A percentile compares a stretch with the other conserved stretches of the same genome.
These are phyloP conservation scores for Sergeia podlipaevii DNA, from an alignment of 208 protist genomes.

Conservation along the genomic window DNA sequence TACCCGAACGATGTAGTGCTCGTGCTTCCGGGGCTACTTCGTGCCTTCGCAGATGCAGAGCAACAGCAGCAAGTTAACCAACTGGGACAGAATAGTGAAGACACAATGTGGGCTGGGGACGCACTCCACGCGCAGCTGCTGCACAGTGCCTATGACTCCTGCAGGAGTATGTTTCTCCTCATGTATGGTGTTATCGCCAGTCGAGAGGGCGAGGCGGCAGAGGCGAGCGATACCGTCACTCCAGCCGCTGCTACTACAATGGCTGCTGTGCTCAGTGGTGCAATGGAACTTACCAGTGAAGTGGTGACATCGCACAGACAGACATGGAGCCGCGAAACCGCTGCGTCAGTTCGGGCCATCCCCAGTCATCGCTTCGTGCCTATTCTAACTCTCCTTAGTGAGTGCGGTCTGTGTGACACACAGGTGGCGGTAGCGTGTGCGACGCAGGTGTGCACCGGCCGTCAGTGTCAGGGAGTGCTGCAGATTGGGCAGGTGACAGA, in stretches of 20 bases:
- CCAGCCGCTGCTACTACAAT: slow-evolving; percentile 1
- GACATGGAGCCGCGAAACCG: too few relatives aligned
- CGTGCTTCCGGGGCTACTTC: slow-evolving; percentile 38
- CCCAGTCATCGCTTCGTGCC: slow-evolving; percentile 41
- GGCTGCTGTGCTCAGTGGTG: too few relatives aligned
- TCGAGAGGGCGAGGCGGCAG: not conserved
- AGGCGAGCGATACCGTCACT: not conserved
- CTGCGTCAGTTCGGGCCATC: slow-evolving; percentile 43
- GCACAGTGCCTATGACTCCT: slow-evolving; percentile 66
- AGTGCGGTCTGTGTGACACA: slow-evolving; percentile 30
- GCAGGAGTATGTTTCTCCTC: slow-evolving; percentile 54
- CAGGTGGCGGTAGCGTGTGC: slow-evolving; percentile 46
- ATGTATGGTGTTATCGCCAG: slow-evolving; percentile 39
- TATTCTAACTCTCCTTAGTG: slow-evolving; percentile 43
- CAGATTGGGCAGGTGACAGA: slow-evolving; percentile 39
- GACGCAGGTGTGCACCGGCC: slow-evolving; percentile 24
- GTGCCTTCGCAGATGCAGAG: slow-evolving; percentile 17
- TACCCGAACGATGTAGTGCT: slow-evolving; percentile 75
- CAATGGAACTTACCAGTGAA: too few relatives aligned
- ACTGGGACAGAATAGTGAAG: not conserved
- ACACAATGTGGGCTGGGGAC: slow-evolving; percentile 1
- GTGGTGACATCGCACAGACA: too few relatives aligned
- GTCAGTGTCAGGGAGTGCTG: slow-evolving; percentile 24
- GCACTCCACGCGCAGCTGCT: slow-evolving; percentile 18
- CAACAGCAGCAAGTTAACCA: not conserved